Evolutionary conservation across 441 rosid genomes (phyloP), one percentile per base, ranked within the genome.

Genomic region (Gossypium gossypioides): DNA sequence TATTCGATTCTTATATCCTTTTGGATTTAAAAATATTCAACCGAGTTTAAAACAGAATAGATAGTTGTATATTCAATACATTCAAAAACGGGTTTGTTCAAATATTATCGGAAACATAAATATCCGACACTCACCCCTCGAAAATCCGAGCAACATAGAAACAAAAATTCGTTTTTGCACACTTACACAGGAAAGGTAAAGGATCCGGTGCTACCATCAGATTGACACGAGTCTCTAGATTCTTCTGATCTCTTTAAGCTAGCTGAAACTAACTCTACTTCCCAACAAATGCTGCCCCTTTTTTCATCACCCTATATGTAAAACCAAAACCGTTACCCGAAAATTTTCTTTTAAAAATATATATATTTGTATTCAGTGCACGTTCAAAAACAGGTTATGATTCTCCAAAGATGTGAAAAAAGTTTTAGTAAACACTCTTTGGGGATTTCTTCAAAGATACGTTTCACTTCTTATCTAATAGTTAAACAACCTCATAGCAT

Each of bases 181-280:
- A 72, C 92, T 84, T 77, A 91, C 97, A 80, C 83, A 0, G 97
- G 97, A 77, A 91, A 89, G 42, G 93, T 86, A 78, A 91, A 91
- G 0, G 97, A 91, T 12, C 81, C 89, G 5, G 81, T 66, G 80
- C 91, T 83, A 74, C 83, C 82, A 27, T 86, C 87, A 9, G 92
- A 89, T 46, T 71, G 80, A 68, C 76, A 79, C 0, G 87, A 84
- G 55, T 80, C 89, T 46, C 79, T 82, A 3, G 86, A 86, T 68
- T 73, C 83, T 6, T 64, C 74, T 19, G 86, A 83, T 52, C 48
- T 65, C 46, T 65, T 37, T 46, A 34, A 68, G 56, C 29, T 68
- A 29, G 46, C 61, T 0, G 71, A 72, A 19, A 16, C 68, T 12
- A 59, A 34, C 67, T 73, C 57, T 27, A 18, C 4, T 25, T 80